A percentile compares a stretch with the other conserved stretches of the same genome.
These are phyloP conservation scores for Nematodospora anomalae DNA, from an alignment of 1,139 yeast genomes.

Conservation along the genomic window DNA sequence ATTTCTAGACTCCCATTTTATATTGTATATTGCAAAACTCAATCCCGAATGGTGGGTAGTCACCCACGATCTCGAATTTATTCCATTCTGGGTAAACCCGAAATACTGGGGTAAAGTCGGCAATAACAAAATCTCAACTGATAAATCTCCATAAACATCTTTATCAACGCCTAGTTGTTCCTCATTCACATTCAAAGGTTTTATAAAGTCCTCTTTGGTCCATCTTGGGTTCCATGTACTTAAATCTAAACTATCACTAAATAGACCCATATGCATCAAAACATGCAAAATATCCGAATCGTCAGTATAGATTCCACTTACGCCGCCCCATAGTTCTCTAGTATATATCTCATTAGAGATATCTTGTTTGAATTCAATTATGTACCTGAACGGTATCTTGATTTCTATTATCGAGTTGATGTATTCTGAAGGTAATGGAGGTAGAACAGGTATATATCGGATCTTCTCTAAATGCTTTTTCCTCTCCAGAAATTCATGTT, in stretches of 20 bases:
- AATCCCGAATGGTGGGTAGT: conserved; percentile 63
- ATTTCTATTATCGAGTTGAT: conserved; percentile 64
- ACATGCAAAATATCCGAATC: conserved; percentile 83
- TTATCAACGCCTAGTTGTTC: conserved; percentile 19
- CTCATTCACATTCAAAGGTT: conserved; percentile 19
- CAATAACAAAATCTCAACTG: conserved; percentile 67
- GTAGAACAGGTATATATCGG: conserved; percentile 41
- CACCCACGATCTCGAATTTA: conserved; percentile 74
- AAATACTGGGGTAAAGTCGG: conserved; percentile 65
- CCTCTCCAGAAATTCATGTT: conserved; percentile 28
- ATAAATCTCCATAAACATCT: conserved; percentile 50
- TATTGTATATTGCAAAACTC: conserved; percentile 57
- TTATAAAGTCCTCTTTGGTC: conserved; percentile 27
- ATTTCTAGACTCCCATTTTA: conserved; percentile 48
- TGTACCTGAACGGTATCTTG: conserved; percentile 54
- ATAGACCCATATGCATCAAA: conserved; percentile 71
- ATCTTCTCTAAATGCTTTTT: conserved; percentile 14
- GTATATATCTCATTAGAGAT: conserved; percentile 46
- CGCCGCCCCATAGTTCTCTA: conserved; percentile 90
- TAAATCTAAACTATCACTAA: conserved; percentile 34
- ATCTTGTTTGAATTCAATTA: conserved; percentile 30
- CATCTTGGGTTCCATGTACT: conserved; percentile 36
- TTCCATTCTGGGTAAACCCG: conserved; percentile 65
- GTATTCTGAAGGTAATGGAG: conserved; percentile 51
- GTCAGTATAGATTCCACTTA: conserved; percentile 74